Evolutionary conservation across 2,329 filamentous ascomycete species (phyloP), one percentile per base, ranked within the genome.

Genomic region (Canariomyces notabilis): DNA sequence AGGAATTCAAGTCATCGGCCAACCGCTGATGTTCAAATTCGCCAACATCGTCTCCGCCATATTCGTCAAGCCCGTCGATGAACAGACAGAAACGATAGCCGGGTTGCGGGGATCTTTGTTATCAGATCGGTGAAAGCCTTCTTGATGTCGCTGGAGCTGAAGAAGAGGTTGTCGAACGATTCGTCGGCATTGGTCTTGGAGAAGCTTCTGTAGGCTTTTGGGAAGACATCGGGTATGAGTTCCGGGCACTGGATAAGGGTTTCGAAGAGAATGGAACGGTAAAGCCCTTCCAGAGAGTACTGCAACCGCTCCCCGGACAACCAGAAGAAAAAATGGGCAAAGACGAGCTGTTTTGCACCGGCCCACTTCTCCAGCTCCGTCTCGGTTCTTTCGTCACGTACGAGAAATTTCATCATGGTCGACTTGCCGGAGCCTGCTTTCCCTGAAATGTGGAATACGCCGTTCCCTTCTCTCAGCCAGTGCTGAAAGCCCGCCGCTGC

Each of bases 391-490:
- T 41, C 19, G 6, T 51, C 51, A 6, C 46, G 36, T 5, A 44
- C 46, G 2, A 62, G 34, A 8, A 51, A 54, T 23, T 59, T 62
- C 59, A 61, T 58, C 11, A 62, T 31, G 6, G 58, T 61, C 2
- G 58, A 60, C 36, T 60, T 59, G 1, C 59, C 59, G 15, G 56
- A 56, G 2, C 60, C 57, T 2, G 59, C 55, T 14, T 62, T 62
- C 1, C 60, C 60, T 0, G 47, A 50, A 7, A 62, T 9, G 11
- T 6, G 11, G 11, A 26, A 26, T 11, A 26, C 22, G 22, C 22
- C 22, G 22, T 11, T 26, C n/a, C n/a, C n/a, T n/a, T n/a, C n/a
- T n/a, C n/a, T n/a, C n/a, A n/a, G n/a, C n/a, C n/a, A n/a, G n/a
- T n/a, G n/a, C n/a, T n/a, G n/a, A n/a, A n/a, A n/a, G n/a, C n/a